These are phyloP conservation scores for Nakazawaea ambrosiae DNA, from an alignment of 805 yeast species.

Conservation along the genomic window DNA sequence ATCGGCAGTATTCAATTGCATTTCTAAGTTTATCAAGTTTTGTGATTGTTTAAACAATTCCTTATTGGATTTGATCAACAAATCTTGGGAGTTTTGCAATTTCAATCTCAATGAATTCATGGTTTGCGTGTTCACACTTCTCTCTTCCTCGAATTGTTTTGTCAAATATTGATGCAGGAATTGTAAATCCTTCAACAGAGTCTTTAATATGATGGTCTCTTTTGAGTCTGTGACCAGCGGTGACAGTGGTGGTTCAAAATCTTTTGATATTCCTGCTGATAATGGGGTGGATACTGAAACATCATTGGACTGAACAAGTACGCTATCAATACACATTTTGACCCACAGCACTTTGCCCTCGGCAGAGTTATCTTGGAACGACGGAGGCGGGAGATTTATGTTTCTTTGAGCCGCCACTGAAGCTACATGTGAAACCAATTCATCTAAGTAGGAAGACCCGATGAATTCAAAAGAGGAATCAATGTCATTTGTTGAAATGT, in stretches of 20 bases:
- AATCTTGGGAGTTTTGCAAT: conserved; percentile 42
- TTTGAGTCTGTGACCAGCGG: conserved; percentile 2
- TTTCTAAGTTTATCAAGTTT: conserved; percentile 27
- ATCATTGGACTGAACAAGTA: conserved; percentile 13
- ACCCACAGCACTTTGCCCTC: conserved; percentile 24
- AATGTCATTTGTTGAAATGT: neutral
- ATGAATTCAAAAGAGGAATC: conserved; percentile 1
- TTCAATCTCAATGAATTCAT: conserved; percentile 49
- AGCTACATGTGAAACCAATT: conserved; percentile 38
- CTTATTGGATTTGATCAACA: conserved; percentile 32
- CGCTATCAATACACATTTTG: conserved; percentile 30
- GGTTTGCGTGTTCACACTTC: conserved; percentile 44
- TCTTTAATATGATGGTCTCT: conserved; percentile 25
- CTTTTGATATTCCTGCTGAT: conserved; percentile 7
- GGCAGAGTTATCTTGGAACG: neutral
- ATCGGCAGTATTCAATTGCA: conserved; percentile 27
- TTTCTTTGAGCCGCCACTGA: conserved; percentile 37
- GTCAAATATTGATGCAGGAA: conserved; percentile 65
- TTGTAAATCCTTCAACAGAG: conserved; percentile 62
- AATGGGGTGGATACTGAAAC: conserved; percentile 11
- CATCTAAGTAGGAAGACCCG: conserved; percentile 24
- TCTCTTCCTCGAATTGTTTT: conserved; percentile 61
- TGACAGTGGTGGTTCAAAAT: conserved; percentile 10
- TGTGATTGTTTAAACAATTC: conserved; percentile 30
- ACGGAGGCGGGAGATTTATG: conserved; percentile 28